Percentiles rank a stretch among this genome's conserved stretches.
These are phyloP conservation scores for Sequoia sempervirens DNA, from an alignment of 75 land plant genomes.

Conservation along the genomic window DNA sequence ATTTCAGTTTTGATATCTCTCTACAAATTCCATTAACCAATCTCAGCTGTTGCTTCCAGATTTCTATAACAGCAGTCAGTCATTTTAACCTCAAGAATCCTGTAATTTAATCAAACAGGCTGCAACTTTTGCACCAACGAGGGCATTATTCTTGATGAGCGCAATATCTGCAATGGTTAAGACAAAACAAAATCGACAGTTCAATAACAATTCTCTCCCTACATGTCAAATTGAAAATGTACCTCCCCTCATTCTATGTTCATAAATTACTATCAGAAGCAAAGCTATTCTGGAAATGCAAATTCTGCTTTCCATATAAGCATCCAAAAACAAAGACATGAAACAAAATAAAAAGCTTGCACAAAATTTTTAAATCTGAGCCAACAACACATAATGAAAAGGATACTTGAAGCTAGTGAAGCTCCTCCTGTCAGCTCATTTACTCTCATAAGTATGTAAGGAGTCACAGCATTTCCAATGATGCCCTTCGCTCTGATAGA, in stretches of 20 bases:
- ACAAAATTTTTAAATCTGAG: background rate
- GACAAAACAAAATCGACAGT: background rate
- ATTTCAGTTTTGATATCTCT: background rate
- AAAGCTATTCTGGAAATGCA: background rate
- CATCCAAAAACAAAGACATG: background rate
- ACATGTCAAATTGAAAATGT: slow-evolving; percentile 3
- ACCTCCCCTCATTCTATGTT: background rate
- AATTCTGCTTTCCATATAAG: background rate
- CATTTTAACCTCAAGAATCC: background rate
- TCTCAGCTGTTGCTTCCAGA: background rate
- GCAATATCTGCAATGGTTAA: slow-evolving; percentile 61
- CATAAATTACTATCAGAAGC: background rate
- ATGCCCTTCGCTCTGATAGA: slow-evolving; percentile 53
- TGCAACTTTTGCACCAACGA: slow-evolving; percentile 76
- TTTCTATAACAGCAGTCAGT: background rate
- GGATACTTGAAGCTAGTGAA: slow-evolving; percentile 92
- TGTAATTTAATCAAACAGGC: slow-evolving; percentile 34
- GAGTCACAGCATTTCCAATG: slow-evolving; percentile 76
- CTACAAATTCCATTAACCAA: background rate
- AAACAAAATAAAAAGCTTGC: background rate
- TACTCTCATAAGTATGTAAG: slow-evolving; percentile 77
- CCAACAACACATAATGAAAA: slow-evolving; percentile 11
- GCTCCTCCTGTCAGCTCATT: slow-evolving; percentile 88
- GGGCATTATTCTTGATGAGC: slow-evolving; percentile 85
- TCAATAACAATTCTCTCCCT: background rate